Evolutionary conservation across 495 filamentous ascomycete species (phyloP).

Genomic region (Penicilliopsis zonata): DNA sequence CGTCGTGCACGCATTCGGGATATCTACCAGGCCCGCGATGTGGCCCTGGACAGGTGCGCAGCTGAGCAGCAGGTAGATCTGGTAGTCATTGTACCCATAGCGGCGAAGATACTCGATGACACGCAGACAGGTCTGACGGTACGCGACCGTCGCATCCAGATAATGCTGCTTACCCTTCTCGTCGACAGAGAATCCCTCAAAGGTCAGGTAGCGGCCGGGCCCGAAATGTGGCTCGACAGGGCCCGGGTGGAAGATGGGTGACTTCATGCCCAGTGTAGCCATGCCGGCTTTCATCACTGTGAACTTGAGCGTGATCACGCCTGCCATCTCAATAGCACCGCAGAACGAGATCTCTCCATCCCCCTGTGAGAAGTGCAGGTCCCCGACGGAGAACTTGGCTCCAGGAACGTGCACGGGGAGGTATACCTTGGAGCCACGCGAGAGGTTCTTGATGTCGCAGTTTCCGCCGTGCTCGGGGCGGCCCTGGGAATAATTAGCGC

Average conservation of each 20-base stretch:
- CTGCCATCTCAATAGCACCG: slow-evolving; percentile 95
- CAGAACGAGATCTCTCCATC: slow-evolving; percentile 96
- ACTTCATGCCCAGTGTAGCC: slow-evolving; percentile 65
- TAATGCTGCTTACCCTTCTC: slow-evolving; percentile 88
- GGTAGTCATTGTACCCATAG: slow-evolving; percentile 70
- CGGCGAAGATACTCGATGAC: slow-evolving; percentile 79
- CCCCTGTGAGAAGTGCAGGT: slow-evolving; percentile 82
- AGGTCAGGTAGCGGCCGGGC: slow-evolving; percentile 75
- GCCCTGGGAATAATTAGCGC: slow-evolving; percentile 18
- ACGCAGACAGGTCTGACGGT: slow-evolving; percentile 73
- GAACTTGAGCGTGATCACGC: slow-evolving; percentile 85
- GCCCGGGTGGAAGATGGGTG: slow-evolving; percentile 79
- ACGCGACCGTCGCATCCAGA: slow-evolving; percentile 85
- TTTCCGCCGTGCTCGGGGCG: slow-evolving; percentile 49
- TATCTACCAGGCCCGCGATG: slow-evolving; percentile 87
- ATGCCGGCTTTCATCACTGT: slow-evolving; percentile 78
- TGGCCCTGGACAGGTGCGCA: slow-evolving; percentile 89
- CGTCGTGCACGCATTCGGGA: slow-evolving; percentile 79
- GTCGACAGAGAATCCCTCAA: slow-evolving; percentile 92
- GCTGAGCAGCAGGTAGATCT: slow-evolving; percentile 80
- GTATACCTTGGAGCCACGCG: slow-evolving; percentile 76
- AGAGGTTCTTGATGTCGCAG: slow-evolving; percentile 87
- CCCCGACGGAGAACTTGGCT: slow-evolving; percentile 87
- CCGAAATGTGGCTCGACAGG: slow-evolving; percentile 90
- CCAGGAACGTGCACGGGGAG: slow-evolving; percentile 78